Evolutionary conservation across 192 early-diverging fungal species (phyloP).

Genomic region (Coemansia sp.): DNA sequence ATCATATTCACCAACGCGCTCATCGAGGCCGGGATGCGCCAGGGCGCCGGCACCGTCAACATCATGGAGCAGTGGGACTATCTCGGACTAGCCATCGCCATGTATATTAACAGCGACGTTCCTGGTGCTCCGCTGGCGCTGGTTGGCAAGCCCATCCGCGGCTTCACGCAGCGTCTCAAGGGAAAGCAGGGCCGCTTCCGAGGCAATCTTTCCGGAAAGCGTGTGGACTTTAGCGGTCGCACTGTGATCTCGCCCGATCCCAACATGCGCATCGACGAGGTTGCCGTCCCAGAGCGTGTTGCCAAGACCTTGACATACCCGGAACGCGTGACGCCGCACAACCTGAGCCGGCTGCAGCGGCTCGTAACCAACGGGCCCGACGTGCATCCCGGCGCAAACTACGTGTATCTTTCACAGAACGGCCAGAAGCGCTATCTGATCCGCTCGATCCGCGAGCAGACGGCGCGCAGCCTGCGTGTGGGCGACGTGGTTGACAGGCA

Average conservation of each 20-base stretch:
- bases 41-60: slow-evolving; percentile 65
- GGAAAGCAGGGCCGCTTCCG: slow-evolving; percentile 99
- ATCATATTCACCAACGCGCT: slow-evolving; percentile 88
- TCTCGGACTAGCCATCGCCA: slow-evolving; percentile 86
- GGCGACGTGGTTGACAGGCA: slow-evolving; percentile 98
- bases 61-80: slow-evolving; percentile 97
- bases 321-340: slow-evolving; percentile 88
- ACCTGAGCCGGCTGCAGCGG: slow-evolving; percentile 76
- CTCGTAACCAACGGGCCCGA: slow-evolving; percentile 84
- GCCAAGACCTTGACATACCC: slow-evolving; percentile 95
- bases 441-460: slow-evolving; percentile 66
- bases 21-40: slow-evolving; percentile 56
- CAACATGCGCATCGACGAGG: slow-evolving; percentile 96
- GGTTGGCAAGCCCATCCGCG: slow-evolving; percentile 69
- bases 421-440: slow-evolving; percentile 70
- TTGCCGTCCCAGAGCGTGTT: slow-evolving; percentile 89
- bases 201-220: slow-evolving; percentile 98
- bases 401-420: slow-evolving; percentile 61
- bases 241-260: slow-evolving; percentile 99
- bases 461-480: slow-evolving; percentile 73
- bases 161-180: slow-evolving; percentile 96
- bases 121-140: slow-evolving; percentile 78
- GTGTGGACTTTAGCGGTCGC: slow-evolving; percentile 98
- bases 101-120: slow-evolving; percentile 97
- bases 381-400: slow-evolving; percentile 92